These are phyloP conservation scores for Termitomyces sp. DNA, from an alignment of 1,284 basidiomycete species.

Conservation along the genomic window DNA sequence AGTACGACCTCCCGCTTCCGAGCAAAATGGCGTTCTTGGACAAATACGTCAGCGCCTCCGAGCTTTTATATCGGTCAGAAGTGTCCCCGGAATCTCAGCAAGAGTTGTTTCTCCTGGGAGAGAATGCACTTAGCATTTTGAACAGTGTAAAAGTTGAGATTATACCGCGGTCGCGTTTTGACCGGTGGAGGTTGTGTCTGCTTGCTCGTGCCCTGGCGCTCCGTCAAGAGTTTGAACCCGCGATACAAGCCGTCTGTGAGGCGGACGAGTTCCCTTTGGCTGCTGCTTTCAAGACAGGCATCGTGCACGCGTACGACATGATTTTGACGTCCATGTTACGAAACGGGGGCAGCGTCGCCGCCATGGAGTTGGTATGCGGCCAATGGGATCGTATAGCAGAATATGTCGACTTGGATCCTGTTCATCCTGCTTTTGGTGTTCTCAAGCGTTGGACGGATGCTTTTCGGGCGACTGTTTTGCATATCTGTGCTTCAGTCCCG, in stretches of 20 bases:
- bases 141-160: conserved; percentile 20
- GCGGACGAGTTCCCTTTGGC: conserved; percentile 14
- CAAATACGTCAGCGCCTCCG: conserved; percentile 25
- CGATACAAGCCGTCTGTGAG: conserved; percentile 25
- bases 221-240: conserved; percentile 31
- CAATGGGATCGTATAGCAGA: conserved; percentile 38
- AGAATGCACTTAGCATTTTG: conserved; percentile 32
- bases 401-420: conserved; percentile 23
- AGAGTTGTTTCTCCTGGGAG: conserved; percentile 33
- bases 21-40: conserved; percentile 32
- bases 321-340: conserved; percentile 37
- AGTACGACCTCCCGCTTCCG: conserved; percentile 16
- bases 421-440: conserved; percentile 1
- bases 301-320: conserved; percentile 34
- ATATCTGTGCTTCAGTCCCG: conserved; percentile 31
- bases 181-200: conserved; percentile 26
- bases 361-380: conserved; percentile 40
- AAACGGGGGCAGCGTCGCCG: conserved; percentile 31
- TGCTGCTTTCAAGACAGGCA: conserved; percentile 7
- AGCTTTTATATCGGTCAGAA: conserved; percentile 22
- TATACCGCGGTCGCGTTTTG: conserved; percentile 7
- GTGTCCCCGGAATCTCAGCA: conserved; percentile 17
- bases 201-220: conserved; percentile 32
- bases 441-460: conserved; percentile 18
- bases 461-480: conserved; percentile 30